Evolutionary conservation across 2,329 filamentous ascomycete genomes (phyloP), one percentile per base, ranked within the genome.

Genomic region (Fusarium begoniae): DNA sequence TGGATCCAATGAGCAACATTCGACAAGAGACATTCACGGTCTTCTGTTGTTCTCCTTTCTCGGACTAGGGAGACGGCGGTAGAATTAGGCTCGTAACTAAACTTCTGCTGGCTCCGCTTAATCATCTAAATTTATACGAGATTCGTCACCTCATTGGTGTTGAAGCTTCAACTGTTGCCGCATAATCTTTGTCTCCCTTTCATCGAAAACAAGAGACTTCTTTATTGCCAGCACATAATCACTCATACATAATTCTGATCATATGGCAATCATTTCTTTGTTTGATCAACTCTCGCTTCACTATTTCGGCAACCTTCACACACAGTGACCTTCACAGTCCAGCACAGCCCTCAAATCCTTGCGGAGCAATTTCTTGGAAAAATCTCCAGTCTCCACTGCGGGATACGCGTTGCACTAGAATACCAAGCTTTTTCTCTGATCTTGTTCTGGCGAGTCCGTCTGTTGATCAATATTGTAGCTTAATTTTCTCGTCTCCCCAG

Each of bases 401-500:
- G 66, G 59, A 63, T 58, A 72, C 62, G 59, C 48, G 70, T 76
- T 63, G 45, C 66, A 62, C 75, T 77, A 77, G 54, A 66, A 57
- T 66, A 77, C 75, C 75, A 77, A 77, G 75, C 75, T 68, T 77
- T 75, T 76, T 74, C 59, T 67, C 37, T 65, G 68, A 72, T 76
- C 73, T 72, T 30, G 15, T 41, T 59, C 53, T 63, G 48, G 47
- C 50, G 66, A 67, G 62, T 61, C 70, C 41, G 62, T 60, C 37
- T 66, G 72, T 74, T 74, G 71, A 75, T 69, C 72, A 53, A 41
- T 35, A 66, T 48, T 61, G 24, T 54, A 54, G 58, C 43, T 66
- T 66, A 66, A 63, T 66, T 57, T 53, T 57, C 40, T 50, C 40
- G 38, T 41, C 28, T 38, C 38, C 37, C 43, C 28, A 35, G 28